Percentiles rank a stretch among this genome's conserved stretches.
These are phyloP conservation scores for Lachancea dasiensis DNA, from an alignment of 805 yeast species.

Conservation along the genomic window DNA sequence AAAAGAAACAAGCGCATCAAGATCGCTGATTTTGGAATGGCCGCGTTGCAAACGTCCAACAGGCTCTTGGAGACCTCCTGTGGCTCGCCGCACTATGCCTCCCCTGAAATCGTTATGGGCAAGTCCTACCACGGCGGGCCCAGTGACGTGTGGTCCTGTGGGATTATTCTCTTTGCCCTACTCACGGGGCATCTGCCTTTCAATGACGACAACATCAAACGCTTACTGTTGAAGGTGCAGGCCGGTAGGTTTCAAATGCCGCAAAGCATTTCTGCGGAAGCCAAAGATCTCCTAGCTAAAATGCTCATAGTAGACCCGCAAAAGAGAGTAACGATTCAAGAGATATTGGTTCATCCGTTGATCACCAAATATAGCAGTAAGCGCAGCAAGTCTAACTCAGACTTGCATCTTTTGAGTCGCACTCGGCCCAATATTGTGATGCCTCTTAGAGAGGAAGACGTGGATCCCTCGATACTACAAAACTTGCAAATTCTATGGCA, in stretches of 20 bases:
- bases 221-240: slow-evolving; percentile 66
- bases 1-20: slow-evolving; percentile 57
- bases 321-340: slow-evolving; percentile 61
- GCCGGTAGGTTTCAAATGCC: slow-evolving; percentile 75
- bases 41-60: slow-evolving; percentile 70
- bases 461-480: slow-evolving; percentile 68
- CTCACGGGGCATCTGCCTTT: slow-evolving; percentile 78
- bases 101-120: slow-evolving; percentile 81
- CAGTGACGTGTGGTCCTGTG: slow-evolving; percentile 86
- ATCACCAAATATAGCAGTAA: slow-evolving; percentile 52
- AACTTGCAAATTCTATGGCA: slow-evolving; percentile 78
- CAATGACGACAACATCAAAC: slow-evolving; percentile 75
- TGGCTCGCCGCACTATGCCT: slow-evolving; percentile 86
- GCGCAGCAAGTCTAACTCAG: slow-evolving; percentile 28
- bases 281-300: slow-evolving; percentile 55
- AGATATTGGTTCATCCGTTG: slow-evolving; percentile 71
- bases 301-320: slow-evolving; percentile 69
- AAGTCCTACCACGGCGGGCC: slow-evolving; percentile 77
- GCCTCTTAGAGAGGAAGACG: slow-evolving; percentile 37
- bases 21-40: slow-evolving; percentile 87
- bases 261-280: slow-evolving; percentile 51
- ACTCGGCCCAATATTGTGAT: slow-evolving; percentile 11
- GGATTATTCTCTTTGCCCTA: slow-evolving; percentile 72
- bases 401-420: slow-evolving; percentile 21
- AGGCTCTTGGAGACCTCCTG: slow-evolving; percentile 72